These are phyloP conservation scores for Phytophthora sojae DNA, from an alignment of 352 stramenopile genomes.

Conservation along the genomic window DNA sequence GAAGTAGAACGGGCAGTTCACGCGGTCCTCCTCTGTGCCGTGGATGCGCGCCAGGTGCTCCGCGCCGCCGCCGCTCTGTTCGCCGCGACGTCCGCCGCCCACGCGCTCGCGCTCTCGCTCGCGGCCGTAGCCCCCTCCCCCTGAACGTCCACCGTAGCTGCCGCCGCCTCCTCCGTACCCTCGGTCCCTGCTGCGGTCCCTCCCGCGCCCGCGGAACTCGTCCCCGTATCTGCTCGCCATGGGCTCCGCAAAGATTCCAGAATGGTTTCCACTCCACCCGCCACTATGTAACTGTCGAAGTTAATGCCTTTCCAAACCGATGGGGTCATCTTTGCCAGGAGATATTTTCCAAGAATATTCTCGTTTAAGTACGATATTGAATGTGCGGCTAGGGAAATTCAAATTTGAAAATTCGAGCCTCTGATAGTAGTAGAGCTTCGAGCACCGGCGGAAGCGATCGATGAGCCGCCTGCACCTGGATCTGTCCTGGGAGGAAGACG, in stretches of 20 bases:
- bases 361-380: constrained; percentile 11
- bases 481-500: constrained; percentile 49
- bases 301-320: too few relatives aligned
- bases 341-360: background rate
- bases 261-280: constrained; percentile 46
- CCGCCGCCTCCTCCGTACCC: constrained; percentile 47
- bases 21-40: constrained; percentile 96
- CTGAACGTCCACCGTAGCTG: constrained; percentile 45
- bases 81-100: constrained; percentile 51
- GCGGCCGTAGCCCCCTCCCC: constrained; percentile 56
- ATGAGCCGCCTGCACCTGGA: constrained; percentile 40
- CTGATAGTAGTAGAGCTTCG: background rate
- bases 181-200: constrained; percentile 80
- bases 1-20: constrained; percentile 99
- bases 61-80: constrained; percentile 86
- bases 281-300: background rate
- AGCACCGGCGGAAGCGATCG: constrained; percentile 1
- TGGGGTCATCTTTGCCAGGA: background rate
- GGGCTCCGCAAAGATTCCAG: constrained; percentile 44
- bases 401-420: constrained; percentile 34
- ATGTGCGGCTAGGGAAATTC: constrained; percentile 20
- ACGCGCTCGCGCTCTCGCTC: constrained; percentile 70
- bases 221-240: constrained; percentile 82
- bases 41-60: constrained; percentile 98
- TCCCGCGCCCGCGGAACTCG: constrained; percentile 68